Evolutionary conservation across 2,329 filamentous ascomycete species (phyloP), one percentile per base, ranked within the genome.

Genomic region (Colletotrichum liriopes): DNA sequence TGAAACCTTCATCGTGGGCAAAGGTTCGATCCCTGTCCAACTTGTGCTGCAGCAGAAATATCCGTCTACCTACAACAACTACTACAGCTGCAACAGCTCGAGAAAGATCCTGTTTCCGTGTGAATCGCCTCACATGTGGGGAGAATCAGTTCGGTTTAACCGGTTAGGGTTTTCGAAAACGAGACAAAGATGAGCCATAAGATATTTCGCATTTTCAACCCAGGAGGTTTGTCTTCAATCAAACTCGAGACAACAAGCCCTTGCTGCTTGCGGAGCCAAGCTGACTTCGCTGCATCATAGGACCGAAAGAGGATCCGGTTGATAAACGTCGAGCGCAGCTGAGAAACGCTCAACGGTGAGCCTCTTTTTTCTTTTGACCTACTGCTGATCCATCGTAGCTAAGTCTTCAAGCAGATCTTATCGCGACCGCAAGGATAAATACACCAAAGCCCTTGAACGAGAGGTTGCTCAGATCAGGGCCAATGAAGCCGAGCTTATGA

Each of bases 131-230:
- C 8, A 8, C 6, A 20, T 18, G 2, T 14, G 20, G 18, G 20
- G 18, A 16, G 18, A 45, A 9, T 45, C 43, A 45, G 18, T 45
- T 16, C 43, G n/a, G 7, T 20, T 45, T 12, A 16, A 7, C 18
- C 20, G 18, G 2, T 45, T 14, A 6, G 6, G 16, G 43, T 7
- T 18, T 45, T 20, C 43, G 35, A 8, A 35, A 29, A 7, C 12
- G 37, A 8, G 23, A 18, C 16, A 20, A 11, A 7, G 8, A 70
- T 70, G 67, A 65, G 52, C 37, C 26, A 12, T n/a, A 59, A 55
- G 23, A 79, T 81, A 37, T 81, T 81, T 37, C 78, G 78, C 26
- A 80, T 81, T 3, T 81, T 81, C n/a, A 81, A 80, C 9, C 80
- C 80, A 8, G 71, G 65, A 20, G 79, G 79, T 80, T 41, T 11